phyloP scores from a whole-genome alignment of 2,329 filamentous ascomycete genomes.

The Fusarium succisae region DNA sequence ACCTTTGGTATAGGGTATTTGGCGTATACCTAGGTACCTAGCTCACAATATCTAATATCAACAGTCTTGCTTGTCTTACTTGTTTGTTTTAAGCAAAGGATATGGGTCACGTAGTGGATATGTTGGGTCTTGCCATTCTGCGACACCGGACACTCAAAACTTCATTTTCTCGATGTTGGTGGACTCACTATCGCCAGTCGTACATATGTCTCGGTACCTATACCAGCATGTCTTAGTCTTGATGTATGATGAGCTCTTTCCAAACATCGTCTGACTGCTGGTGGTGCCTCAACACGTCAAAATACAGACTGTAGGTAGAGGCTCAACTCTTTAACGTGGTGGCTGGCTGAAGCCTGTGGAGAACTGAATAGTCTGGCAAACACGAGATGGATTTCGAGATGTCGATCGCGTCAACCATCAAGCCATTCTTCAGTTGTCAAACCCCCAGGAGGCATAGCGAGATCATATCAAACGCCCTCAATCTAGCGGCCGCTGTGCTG shows the following conservation, averaged over 20 bases:
- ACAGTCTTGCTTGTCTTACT: background rate
- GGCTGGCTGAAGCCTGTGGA: background rate
- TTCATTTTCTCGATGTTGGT: background rate
- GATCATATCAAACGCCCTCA: slow-evolving; percentile 35
- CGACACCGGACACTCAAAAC: background rate
- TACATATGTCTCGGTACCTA: background rate
- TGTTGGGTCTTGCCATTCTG: background rate
- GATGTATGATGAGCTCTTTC: background rate
- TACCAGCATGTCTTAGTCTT: background rate
- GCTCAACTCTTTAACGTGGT: background rate
- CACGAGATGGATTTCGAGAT: background rate
- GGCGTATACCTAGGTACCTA: background rate
- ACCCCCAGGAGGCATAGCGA: background rate
- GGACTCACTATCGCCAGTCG: background rate
- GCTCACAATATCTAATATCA: background rate
- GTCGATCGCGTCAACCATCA: background rate
- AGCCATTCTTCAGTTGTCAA: background rate
- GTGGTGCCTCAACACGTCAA: background rate
- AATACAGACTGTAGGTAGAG: background rate
- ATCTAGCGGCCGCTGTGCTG: slow-evolving; percentile 40
- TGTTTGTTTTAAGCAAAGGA: background rate
- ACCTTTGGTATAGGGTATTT: background rate
- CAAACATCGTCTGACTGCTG: background rate
- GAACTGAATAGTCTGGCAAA: background rate
- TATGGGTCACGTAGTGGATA: background rate